phyloP scores from a whole-genome alignment of 352 stramenopile genomes.

The Pythium angustatum region DNA sequence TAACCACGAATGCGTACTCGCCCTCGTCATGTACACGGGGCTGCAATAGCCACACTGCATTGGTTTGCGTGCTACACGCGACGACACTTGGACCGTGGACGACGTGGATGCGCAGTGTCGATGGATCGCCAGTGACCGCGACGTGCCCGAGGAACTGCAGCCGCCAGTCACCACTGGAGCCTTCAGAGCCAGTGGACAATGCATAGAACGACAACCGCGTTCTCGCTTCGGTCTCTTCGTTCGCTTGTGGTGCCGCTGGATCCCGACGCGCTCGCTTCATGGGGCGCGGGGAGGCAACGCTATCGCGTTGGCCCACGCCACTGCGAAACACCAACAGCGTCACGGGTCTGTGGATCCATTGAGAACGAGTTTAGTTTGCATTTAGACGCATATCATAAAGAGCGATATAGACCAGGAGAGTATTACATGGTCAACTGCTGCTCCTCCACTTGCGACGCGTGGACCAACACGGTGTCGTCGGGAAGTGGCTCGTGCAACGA shows the following conservation, averaged over 20 bases:
- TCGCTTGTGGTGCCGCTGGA: neutral
- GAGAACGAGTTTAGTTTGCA: too few species aligned
- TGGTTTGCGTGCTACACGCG: neutral
- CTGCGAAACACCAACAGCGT: constrained; percentile 22
- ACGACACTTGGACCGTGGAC: constrained; percentile 17
- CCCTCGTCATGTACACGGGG: neutral
- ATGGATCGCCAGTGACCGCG: constrained; percentile 1
- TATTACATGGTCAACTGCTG: constrained; percentile 14
- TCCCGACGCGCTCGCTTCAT: constrained; percentile 21
- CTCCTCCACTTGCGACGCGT: constrained; percentile 15
- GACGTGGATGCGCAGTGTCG: constrained; percentile 8
- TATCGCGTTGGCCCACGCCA: neutral
- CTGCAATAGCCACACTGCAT: constrained; percentile 14
- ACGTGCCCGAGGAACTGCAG: constrained; percentile 19
- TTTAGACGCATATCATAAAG: too few species aligned
- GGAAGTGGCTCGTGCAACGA: neutral
- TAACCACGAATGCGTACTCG: constrained; percentile 11
- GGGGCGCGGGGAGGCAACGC: neutral
- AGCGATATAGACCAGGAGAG: too few species aligned
- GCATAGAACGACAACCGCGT: constrained; percentile 19
- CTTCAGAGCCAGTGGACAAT: neutral
- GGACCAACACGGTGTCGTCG: constrained; percentile 12
- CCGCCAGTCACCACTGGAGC: constrained; percentile 10
- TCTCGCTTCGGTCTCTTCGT: neutral
- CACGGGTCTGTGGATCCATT: constrained; percentile 5